Evolutionary conservation across 139 green algal species (phyloP), one percentile per base, ranked within the genome.

Genomic region (Nannochloris sp.): DNA sequence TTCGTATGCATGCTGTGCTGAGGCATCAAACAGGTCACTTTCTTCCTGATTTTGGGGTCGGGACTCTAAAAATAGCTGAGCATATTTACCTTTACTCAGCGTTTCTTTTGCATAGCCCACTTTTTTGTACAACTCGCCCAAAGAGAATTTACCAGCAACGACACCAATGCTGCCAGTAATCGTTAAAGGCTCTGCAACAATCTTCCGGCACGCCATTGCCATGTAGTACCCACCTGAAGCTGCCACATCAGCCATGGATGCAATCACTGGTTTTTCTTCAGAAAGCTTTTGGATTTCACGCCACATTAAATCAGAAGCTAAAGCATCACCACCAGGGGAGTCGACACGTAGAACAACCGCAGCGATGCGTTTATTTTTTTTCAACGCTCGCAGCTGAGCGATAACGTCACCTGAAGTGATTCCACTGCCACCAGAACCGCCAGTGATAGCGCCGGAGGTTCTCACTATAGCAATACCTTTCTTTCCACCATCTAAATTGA

Each of bases 221-320:
- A 98, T 90, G 82, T 98, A 98, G 76, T 97, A 98, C 6, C 92
- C 92, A 32, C 78, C 92, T 31, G 74, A 90, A 9, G 92, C 92
- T 10, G 93, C 93, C 32, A 98, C 90, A 60, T 98, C 93, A 2
- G 65, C 79, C 92, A 98, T 98, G 60, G 64, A 87, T 10, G 91
- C 92, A 23, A 98, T 77, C 6, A 98, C 87, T 1, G 92, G 92
- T 79, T 98, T 98, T 70, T 85, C 76, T 39, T 76, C 66, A 5
- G 74, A 54, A 44, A 83, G 67, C 66, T 75, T 58, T 47, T 39
- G 33, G 24, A 82, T 72, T 79, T 97, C 92, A 3, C 86, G 66
- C 92, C 92, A 98, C 84, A 98, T 97, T 15, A 98, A 74, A 70
- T 98, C 92, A 4, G 75, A 87, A 24, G 92, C 89, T 30, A 98